Base-by-base conservation (phyloP, 371 early-diverging fungal species). In the Blakeslea trispora region DNA sequence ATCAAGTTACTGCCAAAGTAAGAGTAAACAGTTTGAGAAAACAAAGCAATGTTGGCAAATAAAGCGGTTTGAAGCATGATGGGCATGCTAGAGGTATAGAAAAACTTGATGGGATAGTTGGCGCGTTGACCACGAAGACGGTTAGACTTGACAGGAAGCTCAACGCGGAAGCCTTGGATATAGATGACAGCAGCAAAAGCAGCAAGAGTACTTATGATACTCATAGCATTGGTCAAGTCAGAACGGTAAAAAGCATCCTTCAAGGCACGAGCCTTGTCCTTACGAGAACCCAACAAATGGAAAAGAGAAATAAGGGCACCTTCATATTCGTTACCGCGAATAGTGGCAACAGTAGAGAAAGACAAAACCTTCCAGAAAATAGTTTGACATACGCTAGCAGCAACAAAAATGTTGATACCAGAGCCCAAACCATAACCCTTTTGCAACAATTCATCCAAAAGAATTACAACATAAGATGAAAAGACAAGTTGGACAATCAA, bases 361-460 rank as follows among this genome's bases (percentile, higher is more conserved):
- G 93, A 92, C 66, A 99, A 88, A 14, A 97, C 94, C 80, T 99
- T 95, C 99, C 99, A 99, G 69, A 99, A 87, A 65, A 99, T 96
- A 61, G 85, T 96, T 82, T 99, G 99, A 77, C 99, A 99, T 63
- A 99, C 95, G 81, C 99, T 99, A 63, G 99, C 95, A 51, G 99
- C 99, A 81, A 99, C 98, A 72, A 99, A 99, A 63, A 99, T 84
- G 61, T 97, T 97, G 69, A 99, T 98, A 63, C 99, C 99, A 32
- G 99, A 99, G 28, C 99, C 99, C 53, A 99, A 84, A 64, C 99
- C 99, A 69, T 99, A 99, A n/a, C 99, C 99, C 85, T 99, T 99
- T 81, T 99, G 99, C 58, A 99, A 86, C 63, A 99, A 87, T 84
- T 99, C 99, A 77, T 99, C 99, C 62, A 99, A 84, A 17, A 99